phyloP scores from a whole-genome alignment of 352 stramenopile genomes.

The Albugo candida region DNA sequence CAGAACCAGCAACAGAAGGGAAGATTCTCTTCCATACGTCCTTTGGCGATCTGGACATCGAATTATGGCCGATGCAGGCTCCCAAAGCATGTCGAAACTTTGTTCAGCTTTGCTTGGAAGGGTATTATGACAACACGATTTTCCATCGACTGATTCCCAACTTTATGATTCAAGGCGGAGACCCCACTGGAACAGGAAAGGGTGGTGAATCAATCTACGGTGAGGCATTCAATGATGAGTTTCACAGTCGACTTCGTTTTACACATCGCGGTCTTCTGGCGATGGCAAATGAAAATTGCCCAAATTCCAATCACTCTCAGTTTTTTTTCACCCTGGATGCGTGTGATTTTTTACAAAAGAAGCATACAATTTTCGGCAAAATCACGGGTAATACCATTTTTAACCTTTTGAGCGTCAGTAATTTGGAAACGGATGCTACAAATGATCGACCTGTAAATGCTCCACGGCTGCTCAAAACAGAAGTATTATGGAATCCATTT shows the following conservation, averaged over 20 bases:
- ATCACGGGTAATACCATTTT: constrained; percentile 95
- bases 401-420: constrained; percentile 86
- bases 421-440: constrained; percentile 59
- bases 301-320: constrained; percentile 81
- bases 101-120: constrained; percentile 80
- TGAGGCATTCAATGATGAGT: constrained; percentile 77
- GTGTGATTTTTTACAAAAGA: constrained; percentile 86
- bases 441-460: constrained; percentile 64
- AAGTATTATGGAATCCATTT: constrained; percentile 91
- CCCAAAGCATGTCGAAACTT: constrained; percentile 88
- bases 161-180: constrained; percentile 92
- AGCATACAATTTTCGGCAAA: constrained; percentile 90
- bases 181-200: constrained; percentile 70
- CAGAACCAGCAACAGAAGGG: constrained; percentile 87
- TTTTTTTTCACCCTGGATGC: constrained; percentile 97
- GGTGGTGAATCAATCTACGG: constrained; percentile 68
- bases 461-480: constrained; percentile 57
- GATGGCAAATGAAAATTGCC: constrained; percentile 83
- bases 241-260: constrained; percentile 89
- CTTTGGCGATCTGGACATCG: constrained; percentile 92
- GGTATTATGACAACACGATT: constrained; percentile 90
- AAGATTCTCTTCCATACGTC: constrained; percentile 94
- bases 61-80: constrained; percentile 94
- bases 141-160: constrained; percentile 90
- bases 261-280: constrained; percentile 91